phyloP scores from a whole-genome alignment of 2,329 filamentous ascomycete genomes.

The Fusarium lyarnte region DNA sequence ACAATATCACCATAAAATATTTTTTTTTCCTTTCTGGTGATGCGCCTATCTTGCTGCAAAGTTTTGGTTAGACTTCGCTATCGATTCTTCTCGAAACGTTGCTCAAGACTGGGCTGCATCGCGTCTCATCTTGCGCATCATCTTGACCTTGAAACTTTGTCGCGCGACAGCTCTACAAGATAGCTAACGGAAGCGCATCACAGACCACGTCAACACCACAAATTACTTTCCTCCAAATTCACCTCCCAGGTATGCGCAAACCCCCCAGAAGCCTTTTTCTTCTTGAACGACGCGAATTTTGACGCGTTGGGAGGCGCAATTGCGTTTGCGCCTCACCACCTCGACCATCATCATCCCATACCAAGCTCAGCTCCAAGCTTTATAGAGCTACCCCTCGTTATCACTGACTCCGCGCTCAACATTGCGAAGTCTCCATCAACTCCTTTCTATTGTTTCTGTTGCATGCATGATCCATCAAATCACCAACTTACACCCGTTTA shows the following conservation, averaged over 20 bases:
- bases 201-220: constrained; percentile 42
- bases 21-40: constrained; percentile 46
- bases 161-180: constrained; percentile 25
- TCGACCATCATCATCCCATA: constrained; percentile 11
- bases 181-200: constrained; percentile 44
- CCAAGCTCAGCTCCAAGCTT: constrained; percentile 28
- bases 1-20: constrained; percentile 49
- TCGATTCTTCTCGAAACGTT: constrained; percentile 30
- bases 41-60: constrained; percentile 18
- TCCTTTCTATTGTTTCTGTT: not conserved
- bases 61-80: constrained; percentile 29
- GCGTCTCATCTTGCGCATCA: constrained; percentile 26
- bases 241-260: constrained; percentile 37
- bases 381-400: constrained; percentile 42
- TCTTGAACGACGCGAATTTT: constrained; percentile 23
- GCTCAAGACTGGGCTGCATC: constrained; percentile 35
- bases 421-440: not conserved
- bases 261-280: constrained; percentile 21
- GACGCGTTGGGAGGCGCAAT: constrained; percentile 40
- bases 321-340: constrained; percentile 43
- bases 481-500: constrained; percentile 37
- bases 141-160: constrained; percentile 21
- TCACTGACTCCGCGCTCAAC: not conserved
- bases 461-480: not conserved
- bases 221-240: constrained; percentile 18